phyloP scores from a whole-genome alignment of 1,139 yeast species.

The Chernovozyma sophiae-reginae region DNA sequence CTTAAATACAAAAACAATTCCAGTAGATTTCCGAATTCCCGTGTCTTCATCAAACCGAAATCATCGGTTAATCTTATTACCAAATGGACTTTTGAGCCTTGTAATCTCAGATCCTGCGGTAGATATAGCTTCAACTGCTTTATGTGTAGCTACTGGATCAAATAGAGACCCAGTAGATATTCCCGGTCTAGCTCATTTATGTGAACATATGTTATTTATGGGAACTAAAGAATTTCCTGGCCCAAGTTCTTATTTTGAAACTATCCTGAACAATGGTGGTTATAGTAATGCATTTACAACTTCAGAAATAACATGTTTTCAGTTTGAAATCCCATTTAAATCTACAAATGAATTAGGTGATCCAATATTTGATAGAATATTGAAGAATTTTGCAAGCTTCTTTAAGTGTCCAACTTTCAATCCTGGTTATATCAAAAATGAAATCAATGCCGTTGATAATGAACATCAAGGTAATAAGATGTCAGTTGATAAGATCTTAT shows the following conservation, averaged over 20 bases:
- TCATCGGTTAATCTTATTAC: slow-evolving; percentile 41
- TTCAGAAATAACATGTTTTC: slow-evolving; percentile 59
- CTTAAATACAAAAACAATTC: slow-evolving; percentile 11
- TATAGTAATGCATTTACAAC: slow-evolving; percentile 62
- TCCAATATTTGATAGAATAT: slow-evolving; percentile 38
- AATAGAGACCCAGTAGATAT: slow-evolving; percentile 52
- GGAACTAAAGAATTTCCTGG: slow-evolving; percentile 55
- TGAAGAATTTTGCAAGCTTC: slow-evolving; percentile 49
- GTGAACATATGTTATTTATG: slow-evolving; percentile 64
- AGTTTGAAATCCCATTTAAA: slow-evolving; percentile 53
- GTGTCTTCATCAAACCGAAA: slow-evolving; percentile 29
- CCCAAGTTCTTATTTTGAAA: slow-evolving; percentile 41
- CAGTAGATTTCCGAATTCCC: slow-evolving; percentile 26
- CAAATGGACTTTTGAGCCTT: slow-evolving; percentile 50
- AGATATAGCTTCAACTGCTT: slow-evolving; percentile 35
- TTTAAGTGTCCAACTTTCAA: slow-evolving; percentile 50
- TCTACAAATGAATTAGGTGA: slow-evolving; percentile 17
- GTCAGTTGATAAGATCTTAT: slow-evolving; percentile 41
- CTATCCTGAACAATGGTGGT: slow-evolving; percentile 49
- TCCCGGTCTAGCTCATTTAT: slow-evolving; percentile 68
- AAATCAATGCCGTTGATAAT: slow-evolving; percentile 56
- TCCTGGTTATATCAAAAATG: slow-evolving; percentile 38
- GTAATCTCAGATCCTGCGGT: slow-evolving; percentile 56
- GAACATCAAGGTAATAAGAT: slow-evolving; percentile 56
- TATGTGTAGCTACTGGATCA: slow-evolving; percentile 62